Evolutionary conservation across 345 rosid species (phyloP).

Genomic region (Moricandia arvensis): DNA sequence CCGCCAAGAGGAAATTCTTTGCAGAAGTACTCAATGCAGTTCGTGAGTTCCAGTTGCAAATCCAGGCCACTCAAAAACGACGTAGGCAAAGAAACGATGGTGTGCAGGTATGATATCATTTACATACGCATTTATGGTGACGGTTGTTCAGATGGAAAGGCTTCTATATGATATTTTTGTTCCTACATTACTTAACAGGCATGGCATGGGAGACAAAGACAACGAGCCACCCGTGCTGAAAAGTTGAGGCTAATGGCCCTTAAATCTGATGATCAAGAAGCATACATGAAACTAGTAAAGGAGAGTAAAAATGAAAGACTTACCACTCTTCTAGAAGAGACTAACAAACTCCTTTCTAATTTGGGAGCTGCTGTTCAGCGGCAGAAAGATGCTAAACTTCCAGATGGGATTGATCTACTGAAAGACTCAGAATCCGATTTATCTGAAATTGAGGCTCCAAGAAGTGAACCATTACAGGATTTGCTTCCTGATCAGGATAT

Average conservation of each 20-base stretch:
- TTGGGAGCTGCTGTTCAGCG: conserved; percentile 99
- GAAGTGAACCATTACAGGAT: conserved; percentile 63
- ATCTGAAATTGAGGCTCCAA: conserved; percentile 68
- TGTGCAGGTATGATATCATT: conserved; percentile 55
- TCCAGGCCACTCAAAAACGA: conserved; percentile 79
- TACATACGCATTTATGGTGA: neutral
- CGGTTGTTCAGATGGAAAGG: neutral
- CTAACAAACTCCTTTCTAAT: conserved; percentile 89
- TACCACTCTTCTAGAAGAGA: conserved; percentile 88
- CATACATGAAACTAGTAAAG: conserved; percentile 93
- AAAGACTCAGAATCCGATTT: conserved; percentile 70
- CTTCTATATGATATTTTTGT: neutral
- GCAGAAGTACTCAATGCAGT: conserved; percentile 84
- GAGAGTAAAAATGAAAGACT: conserved; percentile 97
- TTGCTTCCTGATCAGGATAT: conserved; percentile 65
- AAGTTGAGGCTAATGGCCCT: conserved; percentile 93
- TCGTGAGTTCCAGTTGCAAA: conserved; percentile 84
- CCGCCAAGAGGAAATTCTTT: conserved; percentile 80
- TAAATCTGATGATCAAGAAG: conserved; percentile 98
- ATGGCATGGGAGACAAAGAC: conserved; percentile 99
- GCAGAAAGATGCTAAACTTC: conserved; percentile 75
- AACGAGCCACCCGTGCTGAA: conserved; percentile 97
- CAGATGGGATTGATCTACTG: conserved; percentile 66
- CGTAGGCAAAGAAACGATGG: conserved; percentile 96
- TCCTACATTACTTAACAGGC: conserved; percentile 48